Conservation (phyloP, 768 basidiomycete species). For the Suillus subluteus region DNA sequence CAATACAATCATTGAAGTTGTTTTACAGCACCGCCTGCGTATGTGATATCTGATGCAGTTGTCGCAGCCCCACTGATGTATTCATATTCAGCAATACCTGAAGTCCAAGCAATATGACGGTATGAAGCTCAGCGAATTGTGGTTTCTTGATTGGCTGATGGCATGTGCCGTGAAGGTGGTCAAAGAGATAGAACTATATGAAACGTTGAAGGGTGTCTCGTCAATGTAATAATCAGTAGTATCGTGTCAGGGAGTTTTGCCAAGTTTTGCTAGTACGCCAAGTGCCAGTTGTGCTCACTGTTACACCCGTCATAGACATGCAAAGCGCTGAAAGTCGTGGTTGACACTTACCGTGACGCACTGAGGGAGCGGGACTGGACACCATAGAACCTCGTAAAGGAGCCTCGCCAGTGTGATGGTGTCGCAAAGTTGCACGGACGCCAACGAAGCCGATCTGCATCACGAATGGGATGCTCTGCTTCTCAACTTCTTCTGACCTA, state of each 20-base stretch:
- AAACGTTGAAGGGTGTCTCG: too few relatives aligned
- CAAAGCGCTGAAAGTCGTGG: too few relatives aligned
- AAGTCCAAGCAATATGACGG: neutral
- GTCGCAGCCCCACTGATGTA: neutral
- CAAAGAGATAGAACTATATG: too few relatives aligned
- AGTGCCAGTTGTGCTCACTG: neutral
- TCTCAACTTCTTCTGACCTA: neutral
- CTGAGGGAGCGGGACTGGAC: too few relatives aligned
- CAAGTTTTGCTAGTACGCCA: too few relatives aligned
- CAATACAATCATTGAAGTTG: neutral
- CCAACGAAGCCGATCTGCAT: neutral
- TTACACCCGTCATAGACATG: too few relatives aligned
- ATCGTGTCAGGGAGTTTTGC: too few relatives aligned
- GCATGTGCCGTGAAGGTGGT: neutral
- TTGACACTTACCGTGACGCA: too few relatives aligned
- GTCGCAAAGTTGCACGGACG: neutral
- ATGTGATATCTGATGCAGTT: neutral
- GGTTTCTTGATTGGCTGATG: neutral
- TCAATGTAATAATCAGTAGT: too few relatives aligned
- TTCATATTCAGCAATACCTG: neutral
- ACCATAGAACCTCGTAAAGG: too few relatives aligned
- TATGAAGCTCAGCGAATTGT: neutral
- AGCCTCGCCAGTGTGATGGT: neutral
- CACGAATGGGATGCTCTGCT: slow-evolving; percentile 6
- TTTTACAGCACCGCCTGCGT: neutral